Evolutionary conservation across 306 rosid species (phyloP), one percentile per base, ranked within the genome.

Genomic region (Gleditsia sinensis): DNA sequence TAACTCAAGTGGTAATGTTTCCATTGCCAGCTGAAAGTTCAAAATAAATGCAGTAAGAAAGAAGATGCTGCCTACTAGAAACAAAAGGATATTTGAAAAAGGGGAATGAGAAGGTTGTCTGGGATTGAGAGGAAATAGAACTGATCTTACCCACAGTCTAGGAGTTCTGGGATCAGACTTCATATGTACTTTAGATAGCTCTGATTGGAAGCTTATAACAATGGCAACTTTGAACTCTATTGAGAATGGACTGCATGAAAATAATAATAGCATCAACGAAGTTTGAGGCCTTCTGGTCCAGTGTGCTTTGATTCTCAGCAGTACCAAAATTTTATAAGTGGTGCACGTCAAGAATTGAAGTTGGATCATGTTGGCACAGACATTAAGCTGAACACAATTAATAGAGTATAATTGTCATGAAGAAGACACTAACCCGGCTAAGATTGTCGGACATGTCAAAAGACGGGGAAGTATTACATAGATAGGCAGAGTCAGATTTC

Each of bases 381-480:
- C 2, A 9, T n/a, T 30, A 25, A 6, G 14, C 16, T 51, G 25
- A 10, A 20, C 57, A 63, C 33, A 11, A 19, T 32, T 37, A 36
- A 25, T n/a, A 30, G 39, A 57, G 36, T 36, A 69, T 27, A 49
- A 39, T 46, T 20, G 34, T 19, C 30, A 55, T 21, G 77, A 39
- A 27, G 16, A 7, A 20, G 65, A 58, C 42, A 86, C 93, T 76
- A 79, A 94, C 96, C 98, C 98, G 12, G 97, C 97, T 28, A 83
- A 83, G 80, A 85, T 85, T 56, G 96, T 91, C 1, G 98, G 95
- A 78, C 97, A 91, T 5, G 97, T 91, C 87, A 94, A 70, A 54
- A 94, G 97, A 32, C 98, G 98, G 14, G 98, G 95, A 76, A 87
- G 90, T 71, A 88, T 71, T 40, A 82, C 87, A 76, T 91, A 86